Percentiles rank a stretch among this genome's conserved stretches.
Conservation (phyloP, 306 rosid species). For the Fragaria iinumae region DNA sequence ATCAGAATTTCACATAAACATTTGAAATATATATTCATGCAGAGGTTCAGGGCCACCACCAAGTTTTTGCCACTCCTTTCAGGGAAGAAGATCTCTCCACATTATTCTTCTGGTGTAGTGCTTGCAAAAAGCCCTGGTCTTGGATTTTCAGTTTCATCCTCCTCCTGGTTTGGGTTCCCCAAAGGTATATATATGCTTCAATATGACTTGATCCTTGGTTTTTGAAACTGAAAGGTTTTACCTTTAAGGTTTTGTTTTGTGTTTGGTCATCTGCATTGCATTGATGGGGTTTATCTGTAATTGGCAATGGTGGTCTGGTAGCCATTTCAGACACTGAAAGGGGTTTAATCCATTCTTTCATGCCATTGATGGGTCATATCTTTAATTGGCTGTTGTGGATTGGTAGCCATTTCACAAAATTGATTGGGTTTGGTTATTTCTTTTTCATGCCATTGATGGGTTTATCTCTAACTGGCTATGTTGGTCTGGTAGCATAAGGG, state of each 20-base stretch:
- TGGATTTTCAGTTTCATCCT: constrained; percentile 17
- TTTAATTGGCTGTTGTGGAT: not conserved
- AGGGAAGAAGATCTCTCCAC: constrained; percentile 23
- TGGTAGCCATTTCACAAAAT: not conserved
- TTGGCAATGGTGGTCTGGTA: not conserved
- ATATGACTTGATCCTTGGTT: not conserved
- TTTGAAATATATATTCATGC: constrained; percentile 14
- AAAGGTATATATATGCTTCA: constrained; percentile 21
- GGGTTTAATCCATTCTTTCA: not conserved
- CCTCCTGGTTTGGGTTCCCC: constrained; percentile 6
- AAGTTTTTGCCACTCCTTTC: constrained; percentile 26
- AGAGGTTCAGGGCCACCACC: constrained; percentile 34
- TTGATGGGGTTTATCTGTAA: not conserved
- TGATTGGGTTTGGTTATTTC: not conserved
- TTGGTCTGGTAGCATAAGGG: not conserved
- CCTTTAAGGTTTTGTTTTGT: not conserved
- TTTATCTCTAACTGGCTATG: not conserved
- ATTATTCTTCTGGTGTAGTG: constrained; percentile 19
- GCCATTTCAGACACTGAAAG: not conserved
- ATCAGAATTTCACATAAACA: not conserved
- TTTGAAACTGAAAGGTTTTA: not conserved
- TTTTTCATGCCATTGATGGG: not conserved
- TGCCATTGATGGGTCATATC: not conserved
- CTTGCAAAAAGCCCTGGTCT: constrained; percentile 16
- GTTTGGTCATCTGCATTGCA: not conserved